phyloP scores from a whole-genome alignment of 129 eudicot genomes.

The Artemisia tridentata region DNA sequence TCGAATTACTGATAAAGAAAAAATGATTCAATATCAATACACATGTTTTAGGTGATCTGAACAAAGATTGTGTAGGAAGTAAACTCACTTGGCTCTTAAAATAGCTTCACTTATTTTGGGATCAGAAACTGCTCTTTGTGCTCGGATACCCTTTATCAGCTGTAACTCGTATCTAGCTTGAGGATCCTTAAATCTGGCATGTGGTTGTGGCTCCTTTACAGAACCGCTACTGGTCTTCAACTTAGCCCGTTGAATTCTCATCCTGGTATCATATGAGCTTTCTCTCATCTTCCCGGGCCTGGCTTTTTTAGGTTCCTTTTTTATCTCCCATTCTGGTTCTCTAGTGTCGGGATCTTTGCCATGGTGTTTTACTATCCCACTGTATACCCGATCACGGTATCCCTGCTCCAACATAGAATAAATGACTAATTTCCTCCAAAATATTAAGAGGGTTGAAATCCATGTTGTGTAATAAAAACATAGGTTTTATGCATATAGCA shows the following conservation, averaged over 20 bases:
- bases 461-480: not conserved
- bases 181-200: slow-evolving; percentile 77
- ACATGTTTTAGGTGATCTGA: not conserved
- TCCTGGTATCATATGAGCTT: slow-evolving; percentile 7
- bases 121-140: slow-evolving; percentile 70
- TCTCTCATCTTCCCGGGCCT: slow-evolving; percentile 31
- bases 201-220: slow-evolving; percentile 45
- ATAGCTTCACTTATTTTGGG: slow-evolving; percentile 62
- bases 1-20: slow-evolving; percentile 53
- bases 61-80: not conserved
- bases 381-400: slow-evolving; percentile 68
- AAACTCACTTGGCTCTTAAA: slow-evolving; percentile 84
- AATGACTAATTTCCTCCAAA: slow-evolving; percentile 7
- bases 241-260: slow-evolving; percentile 30
- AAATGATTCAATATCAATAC: not conserved
- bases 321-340: slow-evolving; percentile 45
- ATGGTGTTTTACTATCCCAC: slow-evolving; percentile 59
- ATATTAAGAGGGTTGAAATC: too few species aligned
- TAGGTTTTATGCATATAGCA: too few species aligned
- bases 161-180: slow-evolving; percentile 76
- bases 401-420: slow-evolving; percentile 34
- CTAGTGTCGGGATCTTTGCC: slow-evolving; percentile 44
- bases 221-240: slow-evolving; percentile 39
- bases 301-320: slow-evolving; percentile 41
- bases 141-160: slow-evolving; percentile 85